Percentiles rank a stretch among this genome's conserved stretches.
These are phyloP conservation scores for Myxozyma geophila DNA, from an alignment of 805 yeast species.

Conservation along the genomic window DNA sequence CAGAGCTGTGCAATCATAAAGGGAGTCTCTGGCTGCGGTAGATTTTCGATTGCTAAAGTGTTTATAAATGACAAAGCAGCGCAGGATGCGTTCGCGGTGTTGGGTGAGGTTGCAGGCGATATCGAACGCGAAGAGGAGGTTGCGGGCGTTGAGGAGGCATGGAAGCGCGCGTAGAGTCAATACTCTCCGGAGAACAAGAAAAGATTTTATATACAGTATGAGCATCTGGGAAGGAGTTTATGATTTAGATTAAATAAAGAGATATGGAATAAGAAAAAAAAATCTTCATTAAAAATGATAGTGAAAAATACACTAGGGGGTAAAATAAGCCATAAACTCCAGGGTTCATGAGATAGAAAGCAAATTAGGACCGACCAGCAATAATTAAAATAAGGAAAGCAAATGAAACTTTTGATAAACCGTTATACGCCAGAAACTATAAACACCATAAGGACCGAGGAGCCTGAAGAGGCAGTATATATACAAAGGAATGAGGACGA, in stretches of 20 bases:
- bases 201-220: background rate
- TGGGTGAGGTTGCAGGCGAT: background rate
- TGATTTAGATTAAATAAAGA: background rate
- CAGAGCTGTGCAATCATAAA: background rate
- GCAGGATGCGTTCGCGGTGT: slow-evolving; percentile 8
- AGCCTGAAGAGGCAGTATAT: background rate
- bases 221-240: slow-evolving; percentile 1
- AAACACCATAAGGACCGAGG: background rate
- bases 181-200: background rate
- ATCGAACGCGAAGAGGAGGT: slow-evolving; percentile 4
- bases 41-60: slow-evolving; percentile 27
- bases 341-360: background rate
- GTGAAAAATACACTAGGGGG: background rate
- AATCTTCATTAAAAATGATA: too few species aligned
- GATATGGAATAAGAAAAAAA: too few species aligned
- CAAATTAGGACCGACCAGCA: background rate
- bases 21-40: slow-evolving; percentile 14
- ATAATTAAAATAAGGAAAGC: background rate
- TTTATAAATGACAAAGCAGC: slow-evolving; percentile 11
- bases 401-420: background rate
- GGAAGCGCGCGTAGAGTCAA: background rate
- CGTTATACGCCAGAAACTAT: background rate
- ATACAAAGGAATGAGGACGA: background rate
- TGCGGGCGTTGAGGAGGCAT: background rate
- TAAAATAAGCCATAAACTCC: background rate